These are phyloP conservation scores for Mollisia scopiformis DNA, from an alignment of 2,329 filamentous ascomycete species.

Conservation along the genomic window DNA sequence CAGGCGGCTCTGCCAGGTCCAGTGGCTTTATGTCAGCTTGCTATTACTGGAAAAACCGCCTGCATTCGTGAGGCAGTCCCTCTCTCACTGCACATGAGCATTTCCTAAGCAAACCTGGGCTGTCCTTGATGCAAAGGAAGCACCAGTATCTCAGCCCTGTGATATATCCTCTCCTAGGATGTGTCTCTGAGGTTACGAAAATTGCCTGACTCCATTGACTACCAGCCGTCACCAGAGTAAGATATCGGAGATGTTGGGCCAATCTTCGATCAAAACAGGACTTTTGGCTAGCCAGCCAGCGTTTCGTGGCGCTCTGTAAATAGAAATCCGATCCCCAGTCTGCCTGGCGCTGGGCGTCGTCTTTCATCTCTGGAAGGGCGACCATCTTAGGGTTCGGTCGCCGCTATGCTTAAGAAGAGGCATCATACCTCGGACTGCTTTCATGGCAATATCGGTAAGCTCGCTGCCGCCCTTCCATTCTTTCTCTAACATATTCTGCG, in stretches of 20 bases:
- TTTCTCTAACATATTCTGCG: background rate
- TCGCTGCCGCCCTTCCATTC: background rate
- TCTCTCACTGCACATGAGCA: background rate
- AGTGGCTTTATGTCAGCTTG: too few species aligned
- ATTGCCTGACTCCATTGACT: background rate
- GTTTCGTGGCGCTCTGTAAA: background rate
- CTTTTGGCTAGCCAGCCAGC: background rate
- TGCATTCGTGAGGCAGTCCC: background rate
- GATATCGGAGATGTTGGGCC: background rate
- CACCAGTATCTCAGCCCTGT: background rate
- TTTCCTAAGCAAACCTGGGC: background rate
- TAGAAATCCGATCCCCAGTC: background rate
- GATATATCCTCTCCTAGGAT: background rate
- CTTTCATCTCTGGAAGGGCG: background rate
- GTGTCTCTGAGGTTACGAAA: background rate
- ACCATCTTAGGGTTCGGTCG: background rate
- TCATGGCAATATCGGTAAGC: background rate
- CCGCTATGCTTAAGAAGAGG: background rate
- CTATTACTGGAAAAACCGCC: background rate
- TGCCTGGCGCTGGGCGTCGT: background rate
- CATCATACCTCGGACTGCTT: background rate
- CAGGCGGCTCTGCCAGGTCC: background rate
- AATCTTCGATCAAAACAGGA: background rate
- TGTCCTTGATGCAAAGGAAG: background rate
- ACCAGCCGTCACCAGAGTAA: background rate